Percentiles rank a stretch among this genome's conserved stretches.
Conservation (phyloP, 306 rosid species). For the Cicer judaicum region DNA sequence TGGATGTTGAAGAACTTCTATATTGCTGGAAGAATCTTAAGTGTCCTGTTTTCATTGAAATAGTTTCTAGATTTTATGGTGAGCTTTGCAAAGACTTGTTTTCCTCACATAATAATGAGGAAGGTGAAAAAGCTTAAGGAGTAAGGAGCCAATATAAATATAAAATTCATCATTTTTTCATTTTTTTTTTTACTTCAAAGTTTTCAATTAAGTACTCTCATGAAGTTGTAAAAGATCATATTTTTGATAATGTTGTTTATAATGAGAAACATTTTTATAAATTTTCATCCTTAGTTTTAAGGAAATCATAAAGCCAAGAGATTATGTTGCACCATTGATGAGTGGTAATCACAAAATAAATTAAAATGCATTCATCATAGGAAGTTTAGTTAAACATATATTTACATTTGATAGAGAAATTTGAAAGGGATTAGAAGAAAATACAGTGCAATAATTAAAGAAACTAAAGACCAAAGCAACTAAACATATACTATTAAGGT, state of each 20-base stretch:
- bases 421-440: slow-evolving; percentile 32
- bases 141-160: slow-evolving; percentile 15
- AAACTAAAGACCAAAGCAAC: slow-evolving; percentile 33
- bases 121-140: slow-evolving; percentile 41
- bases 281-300: neutral
- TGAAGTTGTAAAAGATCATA: slow-evolving; percentile 14
- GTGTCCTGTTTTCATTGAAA: slow-evolving; percentile 72
- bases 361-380: neutral
- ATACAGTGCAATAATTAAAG: slow-evolving; percentile 43
- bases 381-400: slow-evolving; percentile 22
- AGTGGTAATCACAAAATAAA: neutral
- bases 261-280: slow-evolving; percentile 10
- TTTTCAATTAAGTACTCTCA: slow-evolving; percentile 6
- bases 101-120: slow-evolving; percentile 49
- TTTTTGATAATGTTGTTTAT: slow-evolving; percentile 8
- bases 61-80: slow-evolving; percentile 84
- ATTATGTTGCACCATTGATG: neutral
- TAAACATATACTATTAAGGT: slow-evolving; percentile 25
- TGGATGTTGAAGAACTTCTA: slow-evolving; percentile 87
- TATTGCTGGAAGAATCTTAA: slow-evolving; percentile 83
- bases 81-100: slow-evolving; percentile 93
- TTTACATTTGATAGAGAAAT: slow-evolving; percentile 52
- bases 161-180: neutral
- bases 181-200: neutral
- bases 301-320: too few relatives aligned